Percentiles rank a stretch among this genome's conserved stretches.
Conservation (phyloP, 2,329 filamentous ascomycete species). For the Pseudocercospora musae region DNA sequence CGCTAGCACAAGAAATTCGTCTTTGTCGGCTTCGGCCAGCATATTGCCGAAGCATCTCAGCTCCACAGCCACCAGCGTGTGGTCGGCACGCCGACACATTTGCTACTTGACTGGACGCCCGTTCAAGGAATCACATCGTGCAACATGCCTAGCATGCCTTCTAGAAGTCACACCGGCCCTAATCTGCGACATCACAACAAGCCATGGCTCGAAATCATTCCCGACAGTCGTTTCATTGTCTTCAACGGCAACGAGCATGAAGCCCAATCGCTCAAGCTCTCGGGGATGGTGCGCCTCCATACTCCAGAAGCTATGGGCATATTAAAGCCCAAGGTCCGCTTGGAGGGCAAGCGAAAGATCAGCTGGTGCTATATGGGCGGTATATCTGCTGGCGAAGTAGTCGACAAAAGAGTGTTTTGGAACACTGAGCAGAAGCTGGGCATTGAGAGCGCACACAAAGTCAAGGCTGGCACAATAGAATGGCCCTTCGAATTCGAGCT, state of each 20-base stretch:
- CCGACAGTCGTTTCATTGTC: slow-evolving; percentile 48
- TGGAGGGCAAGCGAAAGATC: slow-evolving; percentile 49
- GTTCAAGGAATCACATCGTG: slow-evolving; percentile 9
- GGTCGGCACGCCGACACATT: slow-evolving; percentile 5
- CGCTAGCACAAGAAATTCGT: background rate
- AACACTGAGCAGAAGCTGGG: slow-evolving; percentile 42
- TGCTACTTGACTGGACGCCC: background rate
- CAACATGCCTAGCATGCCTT: slow-evolving; percentile 32
- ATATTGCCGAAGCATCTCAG: background rate
- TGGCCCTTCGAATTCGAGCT: slow-evolving; percentile 51
- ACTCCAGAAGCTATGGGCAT: slow-evolving; percentile 49
- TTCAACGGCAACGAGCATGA: slow-evolving; percentile 50
- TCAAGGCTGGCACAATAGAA: slow-evolving; percentile 49
- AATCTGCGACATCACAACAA: slow-evolving; percentile 22
- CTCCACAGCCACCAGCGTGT: background rate
- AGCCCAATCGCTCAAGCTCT: slow-evolving; percentile 44
- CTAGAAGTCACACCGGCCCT: slow-evolving; percentile 16
- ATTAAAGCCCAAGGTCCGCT: slow-evolving; percentile 44
- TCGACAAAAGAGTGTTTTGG: slow-evolving; percentile 48
- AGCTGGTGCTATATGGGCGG: slow-evolving; percentile 39
- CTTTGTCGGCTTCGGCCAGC: background rate
- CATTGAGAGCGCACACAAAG: slow-evolving; percentile 48
- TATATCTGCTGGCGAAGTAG: slow-evolving; percentile 40
- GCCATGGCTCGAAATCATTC: slow-evolving; percentile 44
- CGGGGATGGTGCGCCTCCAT: slow-evolving; percentile 46